Evolutionary conservation across 2,329 filamentous ascomycete genomes (phyloP), one percentile per base, ranked within the genome.

Genomic region (Aureobasidium sp.): DNA sequence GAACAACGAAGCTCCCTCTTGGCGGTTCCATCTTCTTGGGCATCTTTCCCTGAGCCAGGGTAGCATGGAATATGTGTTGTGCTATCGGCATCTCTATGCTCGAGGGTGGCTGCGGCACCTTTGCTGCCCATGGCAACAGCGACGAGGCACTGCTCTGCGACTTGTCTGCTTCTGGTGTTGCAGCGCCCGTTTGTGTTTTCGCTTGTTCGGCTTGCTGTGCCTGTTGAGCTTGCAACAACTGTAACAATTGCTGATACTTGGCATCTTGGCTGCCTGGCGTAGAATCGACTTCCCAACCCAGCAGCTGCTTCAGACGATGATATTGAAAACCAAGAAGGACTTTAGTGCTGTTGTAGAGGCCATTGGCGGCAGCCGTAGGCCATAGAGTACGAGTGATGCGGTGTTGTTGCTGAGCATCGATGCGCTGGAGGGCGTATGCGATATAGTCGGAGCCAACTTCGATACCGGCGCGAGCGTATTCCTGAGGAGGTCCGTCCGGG

Each of bases 391-490:
- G 68, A 47, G 67, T 67, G 20, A 79, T 56, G 9, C 74, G 72
- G 47, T 71, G 69, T 52, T 80, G 75, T 23, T 78, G 72, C 66
- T 74, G 73, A 64, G 68, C 71, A 59, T 66, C 75, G 53, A 73
- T 74, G 63, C 69, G 70, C 65, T 74, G 72, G 29, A 67, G 76
- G 67, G 67, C 75, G 75, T 71, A 80, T 34, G 74, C 71, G 13
- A 78, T 67, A 56, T 71, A 76, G 10, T 72, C 71, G 36, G 74
- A 72, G 9, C 71, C 70, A 36, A 77, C 70, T 51, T 75, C 74
- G n/a, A 78, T 64, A 0, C 80, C 80, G 23, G 73, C 75, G 3
- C 76, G 74, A 64, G 77, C 77, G 62, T 77, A 82, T 64, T 81
- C 79, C 64, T 72, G 69, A 1, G 79, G 79, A 42, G 79, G 79